These are phyloP conservation scores for Nothophytophthora sp. DNA, from an alignment of 352 stramenopile genomes.

Conservation along the genomic window DNA sequence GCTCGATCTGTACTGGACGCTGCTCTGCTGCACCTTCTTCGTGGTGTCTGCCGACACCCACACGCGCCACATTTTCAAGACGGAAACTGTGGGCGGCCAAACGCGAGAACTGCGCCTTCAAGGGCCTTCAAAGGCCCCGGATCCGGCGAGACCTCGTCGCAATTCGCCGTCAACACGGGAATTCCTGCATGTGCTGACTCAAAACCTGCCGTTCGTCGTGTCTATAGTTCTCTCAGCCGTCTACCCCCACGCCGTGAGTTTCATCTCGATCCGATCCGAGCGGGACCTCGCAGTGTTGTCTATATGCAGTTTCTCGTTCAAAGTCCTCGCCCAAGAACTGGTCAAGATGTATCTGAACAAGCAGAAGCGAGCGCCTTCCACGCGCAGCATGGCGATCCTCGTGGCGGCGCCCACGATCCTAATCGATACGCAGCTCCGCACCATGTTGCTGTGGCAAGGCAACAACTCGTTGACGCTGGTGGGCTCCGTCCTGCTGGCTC, in stretches of 20 bases:
- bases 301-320: conserved; percentile 4
- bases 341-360: conserved; percentile 12
- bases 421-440: conserved; percentile 20
- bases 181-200: conserved; percentile 7
- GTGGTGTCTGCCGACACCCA: conserved; percentile 17
- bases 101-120: conserved; percentile 2
- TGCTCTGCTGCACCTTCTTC: conserved; percentile 28
- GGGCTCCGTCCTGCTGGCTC: conserved; percentile 24
- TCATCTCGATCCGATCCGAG: conserved; percentile 12
- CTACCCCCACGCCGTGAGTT: conserved; percentile 18
- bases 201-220: conserved; percentile 14
- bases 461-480: conserved; percentile 4
- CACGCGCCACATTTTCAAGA: conserved; percentile 18
- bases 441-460: conserved; percentile 16
- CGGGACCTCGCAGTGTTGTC: conserved; percentile 11
- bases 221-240: conserved; percentile 8
- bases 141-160: not conserved
- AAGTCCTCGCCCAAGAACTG: conserved; percentile 11
- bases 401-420: conserved; percentile 21
- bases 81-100: conserved; percentile 13
- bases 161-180: conserved; percentile 1
- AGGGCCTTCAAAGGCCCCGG: conserved; percentile 1
- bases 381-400: conserved; percentile 18
- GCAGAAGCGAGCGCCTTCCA: conserved; percentile 2
- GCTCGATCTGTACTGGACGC: conserved; percentile 17